A percentile compares a stretch with the other conserved stretches of the same genome.
Conservation (phyloP, 768 basidiomycete species). For the Kwoniella sp. region DNA sequence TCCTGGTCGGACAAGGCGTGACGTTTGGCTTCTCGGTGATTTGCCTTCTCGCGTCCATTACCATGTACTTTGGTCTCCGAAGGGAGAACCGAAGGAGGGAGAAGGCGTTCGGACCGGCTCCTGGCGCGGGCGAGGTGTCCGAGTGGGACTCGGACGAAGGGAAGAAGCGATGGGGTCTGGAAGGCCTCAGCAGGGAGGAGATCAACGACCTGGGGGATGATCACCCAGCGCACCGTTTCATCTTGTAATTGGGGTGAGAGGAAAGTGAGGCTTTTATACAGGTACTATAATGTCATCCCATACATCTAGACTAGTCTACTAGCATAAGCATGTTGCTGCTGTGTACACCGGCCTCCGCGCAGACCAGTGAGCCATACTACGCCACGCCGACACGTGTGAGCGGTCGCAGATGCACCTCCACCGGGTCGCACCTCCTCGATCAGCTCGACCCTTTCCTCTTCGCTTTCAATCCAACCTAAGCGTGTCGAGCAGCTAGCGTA, state of each 20-base stretch:
- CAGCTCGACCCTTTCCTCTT: background rate
- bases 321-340: no score
- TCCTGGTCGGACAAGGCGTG: conserved; percentile 46
- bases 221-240: conserved; percentile 34
- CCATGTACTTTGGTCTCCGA: conserved; percentile 40
- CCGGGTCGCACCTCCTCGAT: background rate
- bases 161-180: conserved; percentile 23
- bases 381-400: no score
- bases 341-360: no score
- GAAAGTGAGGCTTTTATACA: no score
- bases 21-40: conserved; percentile 44
- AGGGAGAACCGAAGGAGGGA: conserved; percentile 48
- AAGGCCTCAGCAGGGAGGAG: conserved; percentile 25
- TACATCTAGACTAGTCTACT: no score
- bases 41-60: conserved; percentile 30
- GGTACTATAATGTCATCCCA: no score
- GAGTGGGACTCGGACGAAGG: conserved; percentile 29
- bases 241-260: conserved; percentile 21
- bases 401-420: background rate
- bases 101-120: conserved; percentile 36
- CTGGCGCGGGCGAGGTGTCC: conserved; percentile 1
- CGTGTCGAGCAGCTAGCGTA: no score
- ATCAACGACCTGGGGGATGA: conserved; percentile 35
- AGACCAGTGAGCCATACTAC: no score
- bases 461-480: background rate